Base-by-base conservation (phyloP, 441 rosid genomes). In the Eutrema salsugineum region DNA sequence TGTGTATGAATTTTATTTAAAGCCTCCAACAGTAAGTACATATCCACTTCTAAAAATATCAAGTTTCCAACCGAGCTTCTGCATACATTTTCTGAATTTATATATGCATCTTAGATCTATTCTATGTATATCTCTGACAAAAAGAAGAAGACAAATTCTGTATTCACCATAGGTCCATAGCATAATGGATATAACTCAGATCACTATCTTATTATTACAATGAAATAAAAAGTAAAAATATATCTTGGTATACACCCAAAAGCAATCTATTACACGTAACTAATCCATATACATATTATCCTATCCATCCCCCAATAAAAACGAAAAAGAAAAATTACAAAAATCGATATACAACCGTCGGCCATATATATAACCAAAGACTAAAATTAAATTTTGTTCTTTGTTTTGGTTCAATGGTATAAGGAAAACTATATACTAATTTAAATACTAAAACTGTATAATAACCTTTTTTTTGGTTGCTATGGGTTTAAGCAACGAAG, bases 261-360 rank as follows among this genome's bases (percentile, higher is more conserved):
- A 62, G 59, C 75, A 75, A 75, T 65, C 44, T 62, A 75, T 38
- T 28, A 63, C 75, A 69, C 39, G 70, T 75, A 69, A 55, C 75
- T 68, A 68, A 55, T 28, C 48, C 75, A 75, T 75, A 63, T 69
- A 69, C 75, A 68, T 43, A 33, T 47, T 67, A 39, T 43, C 71
- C 93, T 87, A 87, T 79, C 83, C 83, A 85, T 80, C 89, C 81
- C 78, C 87, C 79, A 76, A 70, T 75, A 16, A 22, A 67, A 68
- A 75, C 36, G 35, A 28, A 67, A 60, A 22, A 39, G 43, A 35
- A 47, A 87, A 79, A 85, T 88, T 84, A 77, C 88, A 88, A 89
- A 49, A 86, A 91, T 81, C 82, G 85, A 86, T 91, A 91, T 86
- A 89, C 93, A 91, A 84, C 70, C 83, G 84, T 82, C 82, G 81